Conservation (phyloP, 305 asterid species). For the Galium porrigens region DNA sequence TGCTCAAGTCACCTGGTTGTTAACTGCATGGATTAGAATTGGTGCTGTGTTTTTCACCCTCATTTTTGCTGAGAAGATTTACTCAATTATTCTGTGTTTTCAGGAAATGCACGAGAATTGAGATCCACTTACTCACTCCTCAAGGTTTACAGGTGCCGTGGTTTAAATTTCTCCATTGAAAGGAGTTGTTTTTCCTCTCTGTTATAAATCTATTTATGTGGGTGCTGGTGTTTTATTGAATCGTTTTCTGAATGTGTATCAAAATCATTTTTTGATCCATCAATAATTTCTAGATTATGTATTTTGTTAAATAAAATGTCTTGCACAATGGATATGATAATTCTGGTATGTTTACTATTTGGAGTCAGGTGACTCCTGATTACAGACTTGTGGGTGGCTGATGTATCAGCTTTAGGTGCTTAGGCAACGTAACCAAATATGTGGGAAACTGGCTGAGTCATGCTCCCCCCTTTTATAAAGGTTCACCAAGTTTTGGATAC, state of each 20-base stretch:
- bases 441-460: not conserved
- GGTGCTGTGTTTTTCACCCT: not conserved
- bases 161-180: slow-evolving; percentile 3
- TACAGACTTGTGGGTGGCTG: not conserved
- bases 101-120: slow-evolving; percentile 91
- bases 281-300: not conserved
- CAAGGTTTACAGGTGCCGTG: slow-evolving; percentile 75
- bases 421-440: not conserved
- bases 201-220: not conserved
- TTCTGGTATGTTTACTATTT: not conserved
- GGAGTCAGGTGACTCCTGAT: not conserved
- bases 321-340: too few species aligned
- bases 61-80: not conserved
- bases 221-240: not conserved
- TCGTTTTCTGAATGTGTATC: not conserved
- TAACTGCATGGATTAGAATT: not conserved
- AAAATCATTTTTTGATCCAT: not conserved
- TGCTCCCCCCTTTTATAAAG: not conserved
- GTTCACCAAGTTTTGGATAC: not conserved
- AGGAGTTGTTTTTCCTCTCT: slow-evolving; percentile 3
- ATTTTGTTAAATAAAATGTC: not conserved
- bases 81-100: not conserved
- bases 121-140: slow-evolving; percentile 70
- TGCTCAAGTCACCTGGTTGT: not conserved
- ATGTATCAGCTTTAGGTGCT: not conserved